phyloP scores from a whole-genome alignment of 768 basidiomycete species.

The Tulasnella sp. region DNA sequence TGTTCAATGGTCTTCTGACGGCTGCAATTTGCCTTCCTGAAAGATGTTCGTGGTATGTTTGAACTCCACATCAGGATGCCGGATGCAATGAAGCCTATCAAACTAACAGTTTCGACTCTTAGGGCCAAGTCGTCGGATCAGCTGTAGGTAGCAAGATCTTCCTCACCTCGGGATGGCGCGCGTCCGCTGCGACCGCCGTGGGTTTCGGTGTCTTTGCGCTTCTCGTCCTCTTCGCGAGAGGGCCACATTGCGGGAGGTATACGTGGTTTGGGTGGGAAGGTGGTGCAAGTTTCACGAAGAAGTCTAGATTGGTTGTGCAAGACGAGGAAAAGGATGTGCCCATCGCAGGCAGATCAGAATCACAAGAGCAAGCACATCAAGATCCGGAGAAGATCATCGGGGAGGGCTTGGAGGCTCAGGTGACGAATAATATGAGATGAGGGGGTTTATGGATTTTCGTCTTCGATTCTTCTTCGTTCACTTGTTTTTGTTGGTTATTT shows the following conservation, averaged over 20 bases:
- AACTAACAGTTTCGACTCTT: slow-evolving; percentile 34
- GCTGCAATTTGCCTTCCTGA: not conserved
- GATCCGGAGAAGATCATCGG: no score
- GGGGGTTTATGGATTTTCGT: no score
- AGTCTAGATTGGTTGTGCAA: not conserved
- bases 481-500: no score
- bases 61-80: not conserved
- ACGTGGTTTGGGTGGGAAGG: slow-evolving; percentile 34
- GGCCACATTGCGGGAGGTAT: slow-evolving; percentile 42
- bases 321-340: no score
- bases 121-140: slow-evolving; percentile 75
- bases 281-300: slow-evolving; percentile 21
- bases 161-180: slow-evolving; percentile 56
- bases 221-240: slow-evolving; percentile 47
- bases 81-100: not conserved
- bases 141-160: slow-evolving; percentile 63
- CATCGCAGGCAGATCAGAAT: no score
- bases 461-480: no score
- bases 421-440: no score
- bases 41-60: slow-evolving; percentile 15
- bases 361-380: no score
- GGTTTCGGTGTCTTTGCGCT: slow-evolving; percentile 48
- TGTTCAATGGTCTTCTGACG: not conserved
- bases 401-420: no score
- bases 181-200: slow-evolving; percentile 48